Evolutionary conservation across 176 grass and related monocot species (phyloP).

Genomic region (Cymbopogon citratus): DNA sequence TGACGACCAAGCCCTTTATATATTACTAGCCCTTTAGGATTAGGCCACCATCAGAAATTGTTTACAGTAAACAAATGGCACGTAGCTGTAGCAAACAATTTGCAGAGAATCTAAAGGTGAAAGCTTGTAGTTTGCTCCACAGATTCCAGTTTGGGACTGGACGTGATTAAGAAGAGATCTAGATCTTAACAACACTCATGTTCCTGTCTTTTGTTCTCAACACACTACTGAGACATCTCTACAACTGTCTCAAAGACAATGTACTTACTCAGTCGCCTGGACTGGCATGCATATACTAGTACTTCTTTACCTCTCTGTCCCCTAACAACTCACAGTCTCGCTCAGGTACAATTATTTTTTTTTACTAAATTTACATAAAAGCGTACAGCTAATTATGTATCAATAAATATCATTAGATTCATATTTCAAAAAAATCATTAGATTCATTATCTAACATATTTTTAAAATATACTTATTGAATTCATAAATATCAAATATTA

Average conservation of each 20-base stretch:
- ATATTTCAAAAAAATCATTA: too few relatives aligned
- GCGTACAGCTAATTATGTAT: too few relatives aligned
- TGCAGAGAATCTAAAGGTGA: neutral
- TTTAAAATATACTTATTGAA: too few relatives aligned
- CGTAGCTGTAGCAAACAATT: neutral
- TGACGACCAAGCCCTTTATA: neutral
- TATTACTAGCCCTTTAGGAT: neutral
- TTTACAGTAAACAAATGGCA: neutral
- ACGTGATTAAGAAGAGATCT: neutral
- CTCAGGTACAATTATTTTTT: too few relatives aligned
- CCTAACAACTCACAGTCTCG: neutral
- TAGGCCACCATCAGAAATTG: neutral
- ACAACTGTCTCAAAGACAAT: neutral
- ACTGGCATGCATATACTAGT: neutral
- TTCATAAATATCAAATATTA: too few relatives aligned
- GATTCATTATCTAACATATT: too few relatives aligned
- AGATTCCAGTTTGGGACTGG: conserved; percentile 17
- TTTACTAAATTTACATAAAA: too few relatives aligned
- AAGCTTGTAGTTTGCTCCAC: neutral
- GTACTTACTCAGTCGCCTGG: neutral
- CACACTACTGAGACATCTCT: neutral
- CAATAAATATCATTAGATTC: too few relatives aligned
- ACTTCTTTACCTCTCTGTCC: neutral
- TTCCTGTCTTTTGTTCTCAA: conserved; percentile 1
- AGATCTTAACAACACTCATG: conserved; percentile 9